Conservation (phyloP, 2,329 filamentous ascomycete species). For the Monascus ruber region DNA sequence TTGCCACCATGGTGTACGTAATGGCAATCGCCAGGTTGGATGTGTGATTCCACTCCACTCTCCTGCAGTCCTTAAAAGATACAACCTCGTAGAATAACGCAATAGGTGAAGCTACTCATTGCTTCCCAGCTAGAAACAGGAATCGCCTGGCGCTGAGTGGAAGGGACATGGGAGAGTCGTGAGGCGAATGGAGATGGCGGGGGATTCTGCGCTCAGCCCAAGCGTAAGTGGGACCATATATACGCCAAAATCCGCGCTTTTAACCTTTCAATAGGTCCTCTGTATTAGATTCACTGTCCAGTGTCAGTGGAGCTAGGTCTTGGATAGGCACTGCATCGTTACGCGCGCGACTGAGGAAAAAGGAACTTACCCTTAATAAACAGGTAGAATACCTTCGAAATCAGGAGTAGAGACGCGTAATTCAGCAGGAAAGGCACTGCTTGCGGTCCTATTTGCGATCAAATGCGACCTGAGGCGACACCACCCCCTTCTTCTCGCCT, state of each 20-base stretch:
- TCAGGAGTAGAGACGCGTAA: conserved; percentile 12
- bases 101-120: conserved; percentile 15
- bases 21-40: conserved; percentile 28
- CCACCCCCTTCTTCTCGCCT: conserved; percentile 19
- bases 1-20: conserved; percentile 31
- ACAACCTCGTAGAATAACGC: conserved; percentile 4
- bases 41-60: conserved; percentile 1
- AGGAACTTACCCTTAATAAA: conserved; percentile 1
- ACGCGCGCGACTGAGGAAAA: conserved; percentile 1
- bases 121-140: conserved; percentile 13
- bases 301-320: background rate
- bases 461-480: conserved; percentile 19
- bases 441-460: conserved; percentile 15
- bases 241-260: background rate
- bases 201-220: background rate
- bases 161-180: conserved; percentile 14
- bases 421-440: conserved; percentile 10
- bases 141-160: conserved; percentile 16
- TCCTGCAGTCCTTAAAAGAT: background rate
- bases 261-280: background rate
- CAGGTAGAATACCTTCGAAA: conserved; percentile 2
- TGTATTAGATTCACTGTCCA: no score
- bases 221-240: background rate
- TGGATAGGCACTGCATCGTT: conserved; percentile 1
- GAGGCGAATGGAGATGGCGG: conserved; percentile 4